phyloP scores from a whole-genome alignment of 176 grass and related monocot species.

The Dactylis glomerata region DNA sequence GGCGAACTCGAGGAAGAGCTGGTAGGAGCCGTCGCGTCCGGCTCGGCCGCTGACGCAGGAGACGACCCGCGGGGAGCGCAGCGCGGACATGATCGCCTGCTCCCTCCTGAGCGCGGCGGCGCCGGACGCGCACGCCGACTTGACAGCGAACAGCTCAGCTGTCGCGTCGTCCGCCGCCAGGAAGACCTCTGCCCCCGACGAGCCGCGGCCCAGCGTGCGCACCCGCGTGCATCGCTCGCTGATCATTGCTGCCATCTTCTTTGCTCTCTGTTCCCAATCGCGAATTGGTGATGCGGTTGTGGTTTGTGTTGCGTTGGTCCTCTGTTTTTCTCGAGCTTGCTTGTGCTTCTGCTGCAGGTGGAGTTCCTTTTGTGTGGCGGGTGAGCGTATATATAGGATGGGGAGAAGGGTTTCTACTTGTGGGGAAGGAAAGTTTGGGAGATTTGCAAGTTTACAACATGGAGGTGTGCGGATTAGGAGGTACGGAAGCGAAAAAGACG shows the following conservation, averaged over 20 bases:
- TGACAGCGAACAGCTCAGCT: conserved; percentile 59
- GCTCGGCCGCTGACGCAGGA: conserved; percentile 49
- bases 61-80: conserved; percentile 52
- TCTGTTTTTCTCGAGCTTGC: conserved; percentile 5
- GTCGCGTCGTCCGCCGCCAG: conserved; percentile 29
- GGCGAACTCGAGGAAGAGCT: conserved; percentile 68
- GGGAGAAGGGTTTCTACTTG: neutral
- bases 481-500: neutral
- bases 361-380: neutral
- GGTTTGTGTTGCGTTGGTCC: neutral
- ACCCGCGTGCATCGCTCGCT: conserved; percentile 45
- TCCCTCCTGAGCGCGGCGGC: conserved; percentile 38
- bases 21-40: neutral
- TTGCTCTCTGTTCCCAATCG: neutral
- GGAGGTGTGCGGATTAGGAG: neutral
- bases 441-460: conserved; percentile 22
- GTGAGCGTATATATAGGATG: conserved; percentile 18
- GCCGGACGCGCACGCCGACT: neutral
- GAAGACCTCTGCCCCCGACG: conserved; percentile 61
- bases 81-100: conserved; percentile 26
- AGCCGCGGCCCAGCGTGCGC: conserved; percentile 54
- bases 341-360: neutral
- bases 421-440: neutral
- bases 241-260: too few relatives aligned
- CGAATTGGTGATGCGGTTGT: neutral